Percentiles rank a stretch among this genome's conserved stretches.
phyloP scores from a whole-genome alignment of 805 yeast genomes.

The Kodamaea hsintzibuensis region DNA sequence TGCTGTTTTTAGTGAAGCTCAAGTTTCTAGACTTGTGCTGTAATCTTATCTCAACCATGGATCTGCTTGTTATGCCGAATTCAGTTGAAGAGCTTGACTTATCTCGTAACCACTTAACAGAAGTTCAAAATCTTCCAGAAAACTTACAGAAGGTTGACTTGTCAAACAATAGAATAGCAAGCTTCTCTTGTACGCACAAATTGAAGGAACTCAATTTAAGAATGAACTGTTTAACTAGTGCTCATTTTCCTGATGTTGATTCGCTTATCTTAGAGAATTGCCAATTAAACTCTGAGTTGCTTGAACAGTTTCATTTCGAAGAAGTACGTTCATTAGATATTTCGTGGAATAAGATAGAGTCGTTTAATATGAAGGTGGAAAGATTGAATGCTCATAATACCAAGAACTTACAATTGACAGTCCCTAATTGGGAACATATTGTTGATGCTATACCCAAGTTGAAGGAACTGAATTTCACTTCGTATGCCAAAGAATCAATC shows the following conservation, averaged over 20 bases:
- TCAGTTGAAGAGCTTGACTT: neutral
- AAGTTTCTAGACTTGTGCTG: neutral
- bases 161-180: neutral
- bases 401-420: neutral
- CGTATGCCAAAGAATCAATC: neutral
- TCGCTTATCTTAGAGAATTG: neutral
- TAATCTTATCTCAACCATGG: neutral
- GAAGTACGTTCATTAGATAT: neutral
- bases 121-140: neutral
- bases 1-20: neutral
- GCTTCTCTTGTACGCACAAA: neutral
- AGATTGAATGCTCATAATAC: neutral
- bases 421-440: neutral
- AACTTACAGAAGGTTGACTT: neutral
- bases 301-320: neutral
- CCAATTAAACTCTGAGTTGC: neutral
- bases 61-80: neutral
- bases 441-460: neutral
- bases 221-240: neutral
- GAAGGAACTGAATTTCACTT: neutral
- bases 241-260: neutral
- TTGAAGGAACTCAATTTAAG: neutral
- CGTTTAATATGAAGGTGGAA: neutral
- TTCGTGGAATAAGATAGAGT: conserved; percentile 3
- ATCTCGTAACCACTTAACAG: neutral